Evolutionary conservation across 371 early-diverging fungal genomes (phyloP).

Genomic region (Furculomyces boomerangus): DNA sequence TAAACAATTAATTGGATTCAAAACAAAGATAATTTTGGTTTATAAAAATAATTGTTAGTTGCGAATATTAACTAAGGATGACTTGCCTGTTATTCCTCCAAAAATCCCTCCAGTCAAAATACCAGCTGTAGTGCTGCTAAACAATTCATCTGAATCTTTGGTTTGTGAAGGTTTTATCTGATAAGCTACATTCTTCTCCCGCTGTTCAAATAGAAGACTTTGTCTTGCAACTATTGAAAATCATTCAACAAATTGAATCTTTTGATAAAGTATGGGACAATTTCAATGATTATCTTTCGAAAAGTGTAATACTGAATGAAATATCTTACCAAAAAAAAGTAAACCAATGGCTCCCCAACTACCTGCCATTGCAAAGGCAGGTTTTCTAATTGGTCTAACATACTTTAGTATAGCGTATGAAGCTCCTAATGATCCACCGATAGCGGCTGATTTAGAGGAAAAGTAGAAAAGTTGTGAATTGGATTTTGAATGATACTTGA

Average conservation of each 20-base stretch:
- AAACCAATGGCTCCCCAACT: constrained; percentile 2
- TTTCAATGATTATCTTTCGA: neutral
- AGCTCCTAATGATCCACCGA: neutral
- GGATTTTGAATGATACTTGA: neutral
- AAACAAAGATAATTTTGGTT: neutral
- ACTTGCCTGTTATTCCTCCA: constrained; percentile 6
- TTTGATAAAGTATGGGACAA: neutral
- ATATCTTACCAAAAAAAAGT: neutral
- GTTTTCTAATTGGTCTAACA: neutral
- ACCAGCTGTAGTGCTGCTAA: constrained; percentile 15
- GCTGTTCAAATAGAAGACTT: constrained; percentile 12
- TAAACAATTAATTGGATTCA: neutral
- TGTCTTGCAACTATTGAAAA: constrained; percentile 4
- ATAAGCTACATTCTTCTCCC: constrained; percentile 1
- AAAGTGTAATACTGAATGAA: neutral
- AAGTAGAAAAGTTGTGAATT: neutral
- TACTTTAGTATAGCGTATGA: neutral
- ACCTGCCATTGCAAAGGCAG: neutral
- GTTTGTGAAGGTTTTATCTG: constrained; percentile 9
- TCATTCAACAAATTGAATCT: neutral
- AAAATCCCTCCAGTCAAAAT: constrained; percentile 14
- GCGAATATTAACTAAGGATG: neutral
- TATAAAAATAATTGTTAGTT: neutral
- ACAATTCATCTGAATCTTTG: constrained; percentile 14
- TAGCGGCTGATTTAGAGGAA: neutral